phyloP scores from a whole-genome alignment of 768 basidiomycete genomes.

The Tulasnella sp. region DNA sequence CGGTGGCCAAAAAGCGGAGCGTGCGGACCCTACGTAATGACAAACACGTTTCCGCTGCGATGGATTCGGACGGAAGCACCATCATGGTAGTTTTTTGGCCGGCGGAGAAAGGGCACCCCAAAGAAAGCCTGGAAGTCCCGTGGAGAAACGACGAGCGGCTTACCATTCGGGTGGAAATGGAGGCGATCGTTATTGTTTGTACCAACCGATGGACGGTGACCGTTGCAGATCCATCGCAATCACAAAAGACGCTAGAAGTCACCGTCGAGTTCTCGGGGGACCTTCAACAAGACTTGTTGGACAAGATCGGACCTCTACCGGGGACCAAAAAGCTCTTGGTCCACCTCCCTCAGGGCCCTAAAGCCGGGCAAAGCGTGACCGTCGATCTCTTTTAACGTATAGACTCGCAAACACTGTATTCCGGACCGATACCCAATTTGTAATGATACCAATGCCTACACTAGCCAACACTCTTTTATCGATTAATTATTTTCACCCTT shows the following conservation, averaged over 20 bases:
- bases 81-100: slow-evolving; percentile 53
- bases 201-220: slow-evolving; percentile 40
- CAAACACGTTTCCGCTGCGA: slow-evolving; percentile 42
- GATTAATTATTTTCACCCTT: slow-evolving; percentile 67
- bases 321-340: neutral
- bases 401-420: neutral
- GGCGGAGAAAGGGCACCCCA: slow-evolving; percentile 34
- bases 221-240: slow-evolving; percentile 61
- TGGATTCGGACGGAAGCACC: slow-evolving; percentile 37
- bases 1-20: slow-evolving; percentile 24
- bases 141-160: neutral
- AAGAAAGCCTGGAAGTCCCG: neutral
- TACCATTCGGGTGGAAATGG: slow-evolving; percentile 24
- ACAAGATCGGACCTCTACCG: neutral
- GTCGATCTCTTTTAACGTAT: neutral
- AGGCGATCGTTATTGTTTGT: slow-evolving; percentile 35
- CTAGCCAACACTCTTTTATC: slow-evolving; percentile 32
- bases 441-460: neutral
- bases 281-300: neutral
- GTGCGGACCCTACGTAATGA: slow-evolving; percentile 43
- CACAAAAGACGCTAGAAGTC: neutral
- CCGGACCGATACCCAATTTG: neutral
- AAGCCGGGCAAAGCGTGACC: slow-evolving; percentile 1
- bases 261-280: neutral
- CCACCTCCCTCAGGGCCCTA: neutral